Evolutionary conservation across 2,329 filamentous ascomycete species (phyloP).

Genomic region (Pleomassaria siparia): DNA sequence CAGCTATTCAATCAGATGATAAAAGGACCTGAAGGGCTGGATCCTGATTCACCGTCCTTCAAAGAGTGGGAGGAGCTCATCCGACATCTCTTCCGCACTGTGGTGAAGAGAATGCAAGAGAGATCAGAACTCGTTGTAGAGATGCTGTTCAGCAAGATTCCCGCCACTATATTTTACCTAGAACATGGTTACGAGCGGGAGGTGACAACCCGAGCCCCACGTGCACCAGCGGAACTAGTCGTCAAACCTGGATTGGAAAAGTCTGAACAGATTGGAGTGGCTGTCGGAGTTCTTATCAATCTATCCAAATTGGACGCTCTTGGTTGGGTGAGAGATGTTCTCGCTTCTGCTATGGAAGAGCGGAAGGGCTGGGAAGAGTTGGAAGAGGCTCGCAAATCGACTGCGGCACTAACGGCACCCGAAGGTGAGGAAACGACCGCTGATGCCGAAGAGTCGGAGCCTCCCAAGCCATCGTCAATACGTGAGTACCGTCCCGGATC

Average conservation of each 20-base stretch:
- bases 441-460: conserved; percentile 39
- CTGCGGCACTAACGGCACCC: conserved; percentile 35
- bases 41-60: conserved; percentile 66
- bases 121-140: conserved; percentile 85
- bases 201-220: conserved; percentile 63
- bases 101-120: conserved; percentile 81
- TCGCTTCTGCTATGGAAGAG: conserved; percentile 70
- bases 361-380: conserved; percentile 76
- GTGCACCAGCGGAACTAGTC: conserved; percentile 77
- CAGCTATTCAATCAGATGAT: conserved; percentile 87
- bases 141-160: conserved; percentile 92
- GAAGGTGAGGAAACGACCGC: conserved; percentile 23
- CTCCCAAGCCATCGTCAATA: conserved; percentile 49
- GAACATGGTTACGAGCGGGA: conserved; percentile 90
- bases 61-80: conserved; percentile 91
- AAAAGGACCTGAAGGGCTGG: conserved; percentile 78
- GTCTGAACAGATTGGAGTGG: conserved; percentile 72
- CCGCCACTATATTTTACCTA: conserved; percentile 78
- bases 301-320: conserved; percentile 74
- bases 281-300: conserved; percentile 76
- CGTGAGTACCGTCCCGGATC: conserved; percentile 19
- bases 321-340: conserved; percentile 76
- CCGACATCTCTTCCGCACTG: conserved; percentile 78
- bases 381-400: conserved; percentile 60
- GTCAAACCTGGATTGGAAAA: conserved; percentile 71